Percentiles rank a stretch among this genome's conserved stretches.
Conservation (phyloP, 345 rosid species). For the Murraya koenigii region DNA sequence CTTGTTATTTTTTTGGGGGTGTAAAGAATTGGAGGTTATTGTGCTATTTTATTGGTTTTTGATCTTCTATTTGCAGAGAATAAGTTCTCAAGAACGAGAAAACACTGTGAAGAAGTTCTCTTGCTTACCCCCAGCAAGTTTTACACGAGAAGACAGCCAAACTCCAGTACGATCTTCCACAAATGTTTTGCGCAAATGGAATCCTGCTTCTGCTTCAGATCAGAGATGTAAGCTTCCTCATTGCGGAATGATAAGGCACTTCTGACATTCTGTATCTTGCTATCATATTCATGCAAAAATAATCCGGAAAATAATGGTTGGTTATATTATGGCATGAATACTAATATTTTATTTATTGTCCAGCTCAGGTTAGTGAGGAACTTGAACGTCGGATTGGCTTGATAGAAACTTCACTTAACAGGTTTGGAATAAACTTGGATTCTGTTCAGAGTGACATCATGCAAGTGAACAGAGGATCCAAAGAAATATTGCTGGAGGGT, state of each 20-base stretch:
- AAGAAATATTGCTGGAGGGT: slow-evolving; percentile 68
- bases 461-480: slow-evolving; percentile 80
- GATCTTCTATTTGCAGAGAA: slow-evolving; percentile 50
- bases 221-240: slow-evolving; percentile 44
- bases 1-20: background rate
- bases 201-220: slow-evolving; percentile 39
- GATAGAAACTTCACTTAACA: slow-evolving; percentile 75
- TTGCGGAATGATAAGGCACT: background rate
- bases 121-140: slow-evolving; percentile 45
- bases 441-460: slow-evolving; percentile 80
- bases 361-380: slow-evolving; percentile 72
- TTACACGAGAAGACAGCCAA: slow-evolving; percentile 62
- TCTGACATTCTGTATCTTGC: background rate
- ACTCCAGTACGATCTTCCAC: slow-evolving; percentile 51
- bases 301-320: background rate
- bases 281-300: background rate
- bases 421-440: slow-evolving; percentile 74
- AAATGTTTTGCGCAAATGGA: slow-evolving; percentile 57
- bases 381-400: slow-evolving; percentile 64
- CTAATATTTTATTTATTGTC: slow-evolving; percentile 10
- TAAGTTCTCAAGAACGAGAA: slow-evolving; percentile 68
- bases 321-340: background rate
- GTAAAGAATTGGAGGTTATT: background rate
- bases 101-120: slow-evolving; percentile 46
- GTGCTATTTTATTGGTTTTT: background rate